These are phyloP conservation scores for Penicillium freii DNA, from an alignment of 2,329 filamentous ascomycete genomes.

Conservation along the genomic window DNA sequence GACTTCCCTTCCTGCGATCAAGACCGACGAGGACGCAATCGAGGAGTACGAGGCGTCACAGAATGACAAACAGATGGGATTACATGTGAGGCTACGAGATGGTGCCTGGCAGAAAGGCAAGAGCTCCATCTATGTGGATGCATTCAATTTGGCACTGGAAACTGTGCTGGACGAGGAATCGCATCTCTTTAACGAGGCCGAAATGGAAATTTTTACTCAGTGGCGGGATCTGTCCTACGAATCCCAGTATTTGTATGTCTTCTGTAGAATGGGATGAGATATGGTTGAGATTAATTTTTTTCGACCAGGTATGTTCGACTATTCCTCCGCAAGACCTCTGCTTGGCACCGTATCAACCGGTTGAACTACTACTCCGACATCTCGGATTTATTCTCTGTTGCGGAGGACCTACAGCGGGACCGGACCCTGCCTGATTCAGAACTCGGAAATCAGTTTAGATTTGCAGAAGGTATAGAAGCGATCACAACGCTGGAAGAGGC, in stretches of 20 bases:
- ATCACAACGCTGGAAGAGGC: constrained; percentile 82
- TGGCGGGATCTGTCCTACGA: constrained; percentile 78
- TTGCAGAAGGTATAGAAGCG: constrained; percentile 75
- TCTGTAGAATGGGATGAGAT: background rate
- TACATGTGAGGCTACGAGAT: constrained; percentile 54
- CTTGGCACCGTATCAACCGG: constrained; percentile 80
- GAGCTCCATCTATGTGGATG: constrained; percentile 94
- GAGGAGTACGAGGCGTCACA: constrained; percentile 73
- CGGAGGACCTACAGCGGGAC: constrained; percentile 60
- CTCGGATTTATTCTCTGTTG: constrained; percentile 66
- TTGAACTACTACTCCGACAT: constrained; percentile 83
- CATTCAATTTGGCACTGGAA: constrained; percentile 87
- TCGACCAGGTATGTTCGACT: constrained; percentile 75
- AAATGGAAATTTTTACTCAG: constrained; percentile 70
- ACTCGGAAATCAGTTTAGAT: constrained; percentile 63
- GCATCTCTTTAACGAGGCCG: constrained; percentile 79
- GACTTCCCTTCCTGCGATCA: constrained; percentile 65
- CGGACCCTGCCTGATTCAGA: constrained; percentile 57
- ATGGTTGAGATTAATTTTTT: constrained; percentile 1
- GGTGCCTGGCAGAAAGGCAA: constrained; percentile 70
- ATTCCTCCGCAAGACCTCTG: constrained; percentile 85
- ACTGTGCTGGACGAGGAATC: constrained; percentile 86
- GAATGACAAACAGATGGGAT: constrained; percentile 39
- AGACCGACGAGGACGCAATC: constrained; percentile 69
- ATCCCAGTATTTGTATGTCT: constrained; percentile 77